Evolutionary conservation across 2,329 filamentous ascomycete species (phyloP).

Genomic region (Achaetomium macrosporum): DNA sequence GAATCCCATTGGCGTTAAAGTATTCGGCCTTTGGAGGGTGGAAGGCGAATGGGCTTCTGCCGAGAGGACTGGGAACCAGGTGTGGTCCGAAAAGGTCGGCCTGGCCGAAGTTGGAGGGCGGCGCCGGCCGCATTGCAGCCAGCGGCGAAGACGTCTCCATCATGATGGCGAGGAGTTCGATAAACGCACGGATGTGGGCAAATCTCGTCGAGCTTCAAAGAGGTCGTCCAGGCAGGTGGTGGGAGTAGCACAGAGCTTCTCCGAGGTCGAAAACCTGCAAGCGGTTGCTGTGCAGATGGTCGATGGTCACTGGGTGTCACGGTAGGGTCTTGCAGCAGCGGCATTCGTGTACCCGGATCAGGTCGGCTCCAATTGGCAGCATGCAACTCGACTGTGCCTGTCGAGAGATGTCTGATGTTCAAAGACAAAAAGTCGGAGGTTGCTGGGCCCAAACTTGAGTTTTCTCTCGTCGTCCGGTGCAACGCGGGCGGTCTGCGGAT

Average conservation of each 20-base stretch:
- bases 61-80: conserved; percentile 48
- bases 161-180: conserved; percentile 47
- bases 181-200: conserved; percentile 10
- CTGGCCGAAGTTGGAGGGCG: conserved; percentile 56
- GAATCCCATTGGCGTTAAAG: conserved; percentile 71
- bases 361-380: conserved; percentile 16
- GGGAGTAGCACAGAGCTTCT: background rate
- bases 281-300: background rate
- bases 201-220: background rate
- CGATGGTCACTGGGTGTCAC: conserved; percentile 6
- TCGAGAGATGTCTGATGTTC: conserved; percentile 7
- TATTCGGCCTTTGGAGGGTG: conserved; percentile 62
- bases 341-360: conserved; percentile 2
- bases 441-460: conserved; percentile 19
- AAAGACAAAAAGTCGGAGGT: conserved; percentile 13
- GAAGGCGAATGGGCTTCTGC: conserved; percentile 34
- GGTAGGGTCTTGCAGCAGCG: conserved; percentile 17
- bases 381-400: conserved; percentile 12
- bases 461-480: conserved; percentile 29
- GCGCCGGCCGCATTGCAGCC: conserved; percentile 76
- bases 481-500: conserved; percentile 27
- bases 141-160: conserved; percentile 95
- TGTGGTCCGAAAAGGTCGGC: conserved; percentile 49
- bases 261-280: background rate
- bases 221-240: no score